Evolutionary conservation across 306 rosid genomes (phyloP).

Genomic region (Trifolium dubium): DNA sequence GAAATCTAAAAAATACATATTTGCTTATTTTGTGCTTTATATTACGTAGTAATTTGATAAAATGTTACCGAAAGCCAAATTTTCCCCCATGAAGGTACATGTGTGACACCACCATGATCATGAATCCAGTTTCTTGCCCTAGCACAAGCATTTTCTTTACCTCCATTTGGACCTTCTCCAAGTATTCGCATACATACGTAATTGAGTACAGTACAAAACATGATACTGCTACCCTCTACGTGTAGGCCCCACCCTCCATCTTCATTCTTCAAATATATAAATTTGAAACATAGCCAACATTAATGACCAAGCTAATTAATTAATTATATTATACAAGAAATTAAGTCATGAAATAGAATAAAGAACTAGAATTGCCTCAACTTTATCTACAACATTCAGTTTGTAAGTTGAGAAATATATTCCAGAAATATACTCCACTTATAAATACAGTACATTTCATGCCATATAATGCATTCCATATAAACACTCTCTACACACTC

Average conservation of each 20-base stretch:
- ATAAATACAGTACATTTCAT: neutral
- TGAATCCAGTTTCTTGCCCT: conserved; percentile 69
- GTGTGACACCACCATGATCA: conserved; percentile 62
- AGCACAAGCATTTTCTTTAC: conserved; percentile 56
- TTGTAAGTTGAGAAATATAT: neutral
- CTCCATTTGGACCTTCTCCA: conserved; percentile 61
- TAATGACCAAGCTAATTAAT: neutral
- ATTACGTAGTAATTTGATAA: neutral
- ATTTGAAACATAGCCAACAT: neutral
- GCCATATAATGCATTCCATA: too few relatives aligned
- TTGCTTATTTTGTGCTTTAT: neutral
- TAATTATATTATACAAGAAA: neutral
- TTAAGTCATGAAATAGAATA: neutral
- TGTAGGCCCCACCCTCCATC: conserved; percentile 94
- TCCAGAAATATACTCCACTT: neutral
- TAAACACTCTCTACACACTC: too few relatives aligned
- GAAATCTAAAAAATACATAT: too few relatives aligned
- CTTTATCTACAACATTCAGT: neutral
- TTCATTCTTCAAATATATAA: conserved; percentile 54
- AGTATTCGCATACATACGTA: conserved; percentile 63
- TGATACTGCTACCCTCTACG: conserved; percentile 48
- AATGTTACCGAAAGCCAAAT: conserved; percentile 47
- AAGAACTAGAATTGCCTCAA: neutral
- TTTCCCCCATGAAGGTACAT: conserved; percentile 78
- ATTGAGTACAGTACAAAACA: conserved; percentile 60